Evolutionary conservation across 208 protist species (phyloP).

Genomic region (Trypanosoma congolense): DNA sequence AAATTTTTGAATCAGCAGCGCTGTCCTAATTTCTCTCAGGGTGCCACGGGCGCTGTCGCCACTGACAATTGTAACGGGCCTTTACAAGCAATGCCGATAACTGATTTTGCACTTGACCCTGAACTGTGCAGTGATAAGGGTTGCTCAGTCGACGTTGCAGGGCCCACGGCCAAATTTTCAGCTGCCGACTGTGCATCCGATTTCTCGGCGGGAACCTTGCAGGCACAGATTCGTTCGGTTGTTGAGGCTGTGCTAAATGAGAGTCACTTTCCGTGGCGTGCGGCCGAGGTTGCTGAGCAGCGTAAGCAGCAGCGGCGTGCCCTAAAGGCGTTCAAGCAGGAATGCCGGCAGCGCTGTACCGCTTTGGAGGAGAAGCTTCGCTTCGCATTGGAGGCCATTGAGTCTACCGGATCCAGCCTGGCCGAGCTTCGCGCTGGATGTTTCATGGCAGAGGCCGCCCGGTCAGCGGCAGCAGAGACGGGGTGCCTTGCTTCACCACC

Average conservation of each 20-base stretch:
- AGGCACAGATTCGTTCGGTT: constrained; percentile 44
- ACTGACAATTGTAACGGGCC: constrained; percentile 15
- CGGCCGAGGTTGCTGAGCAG: constrained; percentile 9
- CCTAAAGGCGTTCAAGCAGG: constrained; percentile 22
- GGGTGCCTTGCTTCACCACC: background rate
- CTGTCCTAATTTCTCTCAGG: background rate
- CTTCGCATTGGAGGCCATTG: constrained; percentile 2
- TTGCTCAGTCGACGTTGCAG: no score
- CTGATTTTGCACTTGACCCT: no score
- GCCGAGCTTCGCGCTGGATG: constrained; percentile 10
- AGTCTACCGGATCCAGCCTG: constrained; percentile 12
- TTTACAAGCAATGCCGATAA: no score
- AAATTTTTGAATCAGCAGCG: constrained; percentile 12
- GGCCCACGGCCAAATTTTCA: background rate
- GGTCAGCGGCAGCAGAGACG: background rate
- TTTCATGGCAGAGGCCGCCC: background rate
- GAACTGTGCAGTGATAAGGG: no score
- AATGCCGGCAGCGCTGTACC: constrained; percentile 24
- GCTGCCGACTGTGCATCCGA: background rate
- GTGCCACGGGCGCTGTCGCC: constrained; percentile 15
- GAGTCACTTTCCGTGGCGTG: constrained; percentile 32
- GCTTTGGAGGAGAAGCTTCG: constrained; percentile 21
- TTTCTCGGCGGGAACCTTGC: constrained; percentile 10
- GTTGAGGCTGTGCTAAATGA: constrained; percentile 39
- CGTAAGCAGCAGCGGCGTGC: constrained; percentile 18